Evolutionary conservation across 345 rosid species (phyloP).

Genomic region (Citrus hindsii): DNA sequence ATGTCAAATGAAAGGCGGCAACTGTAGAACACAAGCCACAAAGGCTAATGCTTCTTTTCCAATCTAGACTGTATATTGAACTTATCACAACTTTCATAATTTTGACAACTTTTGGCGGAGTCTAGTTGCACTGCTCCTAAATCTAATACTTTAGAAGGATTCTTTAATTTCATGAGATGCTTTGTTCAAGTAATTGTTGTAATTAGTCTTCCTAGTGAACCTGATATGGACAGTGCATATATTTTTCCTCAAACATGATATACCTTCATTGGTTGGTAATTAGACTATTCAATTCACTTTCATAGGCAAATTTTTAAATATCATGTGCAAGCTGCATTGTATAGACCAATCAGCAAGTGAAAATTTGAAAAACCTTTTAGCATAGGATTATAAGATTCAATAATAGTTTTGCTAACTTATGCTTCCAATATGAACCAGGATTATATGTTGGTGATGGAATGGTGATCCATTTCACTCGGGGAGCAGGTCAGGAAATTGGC

Average conservation of each 20-base stretch:
- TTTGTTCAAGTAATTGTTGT: neutral
- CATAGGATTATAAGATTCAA: neutral
- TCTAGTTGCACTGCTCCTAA: neutral
- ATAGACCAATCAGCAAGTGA: neutral
- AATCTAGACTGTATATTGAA: neutral
- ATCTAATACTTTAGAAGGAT: neutral
- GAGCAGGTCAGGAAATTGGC: conserved; percentile 62
- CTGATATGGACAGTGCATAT: neutral
- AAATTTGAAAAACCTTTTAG: neutral
- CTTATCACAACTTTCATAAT: neutral
- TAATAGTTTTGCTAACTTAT: neutral
- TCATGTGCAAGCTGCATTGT: neutral
- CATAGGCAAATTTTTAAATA: neutral
- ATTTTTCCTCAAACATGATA: neutral
- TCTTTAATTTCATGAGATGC: neutral
- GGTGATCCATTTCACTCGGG: conserved; percentile 78
- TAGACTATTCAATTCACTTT: neutral
- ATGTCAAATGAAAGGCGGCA: neutral
- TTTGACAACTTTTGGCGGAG: neutral
- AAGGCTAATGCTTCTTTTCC: neutral
- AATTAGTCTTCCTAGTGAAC: neutral
- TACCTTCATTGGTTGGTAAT: neutral
- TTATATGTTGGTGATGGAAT: conserved; percentile 49
- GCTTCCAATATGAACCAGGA: conserved; percentile 31
- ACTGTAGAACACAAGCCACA: neutral